Conservation (phyloP, 2,329 filamentous ascomycete genomes). For the Aureobasidium melanogenum region DNA sequence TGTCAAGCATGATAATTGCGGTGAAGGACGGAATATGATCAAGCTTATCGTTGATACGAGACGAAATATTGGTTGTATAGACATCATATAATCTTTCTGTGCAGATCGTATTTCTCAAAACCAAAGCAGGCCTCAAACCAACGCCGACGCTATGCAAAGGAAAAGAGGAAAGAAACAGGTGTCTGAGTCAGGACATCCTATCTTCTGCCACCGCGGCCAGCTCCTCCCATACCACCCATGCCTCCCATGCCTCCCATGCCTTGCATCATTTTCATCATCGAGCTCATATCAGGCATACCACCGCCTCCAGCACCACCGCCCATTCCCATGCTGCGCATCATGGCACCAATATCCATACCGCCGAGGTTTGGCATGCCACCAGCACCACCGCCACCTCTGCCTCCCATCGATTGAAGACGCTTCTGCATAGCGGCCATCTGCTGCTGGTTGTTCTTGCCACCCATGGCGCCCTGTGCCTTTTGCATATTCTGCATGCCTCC, state of each 20-base stretch:
- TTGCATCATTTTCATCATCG: constrained; percentile 70
- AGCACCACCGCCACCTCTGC: constrained; percentile 49
- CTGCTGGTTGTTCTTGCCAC: constrained; percentile 83
- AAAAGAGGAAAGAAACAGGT: not conserved
- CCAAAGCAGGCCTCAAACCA: not conserved
- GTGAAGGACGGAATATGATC: not conserved
- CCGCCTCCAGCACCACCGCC: constrained; percentile 50
- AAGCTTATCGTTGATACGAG: not conserved
- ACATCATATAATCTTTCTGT: not conserved
- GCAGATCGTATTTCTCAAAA: not conserved
- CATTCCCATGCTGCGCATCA: constrained; percentile 82
- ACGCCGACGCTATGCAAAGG: constrained; percentile 15
- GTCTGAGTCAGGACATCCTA: not conserved
- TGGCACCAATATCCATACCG: constrained; percentile 70
- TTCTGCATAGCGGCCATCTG: constrained; percentile 98
- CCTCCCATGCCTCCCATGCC: constrained; percentile 67
- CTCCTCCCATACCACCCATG: constrained; percentile 47
- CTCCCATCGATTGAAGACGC: constrained; percentile 85
- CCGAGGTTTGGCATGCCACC: constrained; percentile 71
- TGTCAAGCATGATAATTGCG: not conserved
- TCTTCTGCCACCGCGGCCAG: constrained; percentile 21
- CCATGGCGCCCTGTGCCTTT: constrained; percentile 81
- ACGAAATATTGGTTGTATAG: not conserved
- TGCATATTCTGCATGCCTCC: constrained; percentile 98
- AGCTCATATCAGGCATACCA: constrained; percentile 56